Conservation (phyloP, 306 rosid genomes). For the Astragalus membranaceus region DNA sequence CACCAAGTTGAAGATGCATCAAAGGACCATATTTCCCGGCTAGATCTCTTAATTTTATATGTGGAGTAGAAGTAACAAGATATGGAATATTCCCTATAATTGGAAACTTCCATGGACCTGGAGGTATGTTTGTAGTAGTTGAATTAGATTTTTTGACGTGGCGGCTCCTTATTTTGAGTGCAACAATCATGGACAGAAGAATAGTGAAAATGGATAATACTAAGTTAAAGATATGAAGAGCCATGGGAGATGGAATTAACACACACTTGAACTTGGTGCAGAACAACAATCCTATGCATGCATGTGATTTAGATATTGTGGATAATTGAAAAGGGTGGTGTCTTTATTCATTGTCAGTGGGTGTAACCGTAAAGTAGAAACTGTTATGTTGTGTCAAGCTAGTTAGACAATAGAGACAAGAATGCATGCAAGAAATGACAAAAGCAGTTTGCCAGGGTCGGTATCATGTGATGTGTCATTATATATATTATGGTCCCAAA, state of each 20-base stretch:
- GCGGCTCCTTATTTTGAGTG: background rate
- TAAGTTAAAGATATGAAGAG: background rate
- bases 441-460: no score
- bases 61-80: conserved; percentile 7
- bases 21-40: conserved; percentile 24
- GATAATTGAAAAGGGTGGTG: no score
- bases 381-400: no score
- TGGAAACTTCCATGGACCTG: conserved; percentile 26
- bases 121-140: background rate
- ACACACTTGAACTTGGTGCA: background rate
- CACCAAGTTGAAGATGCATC: conserved; percentile 27
- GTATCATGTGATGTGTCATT: no score
- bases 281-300: no score
- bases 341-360: no score
- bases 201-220: background rate
- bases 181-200: background rate
- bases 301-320: no score
- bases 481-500: no score
- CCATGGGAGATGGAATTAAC: background rate
- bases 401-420: no score
- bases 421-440: no score
- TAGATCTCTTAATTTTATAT: background rate
- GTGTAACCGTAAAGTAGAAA: no score
- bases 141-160: background rate
- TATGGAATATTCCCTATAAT: conserved; percentile 15